Base-by-base conservation (phyloP, 2,329 filamentous ascomycete genomes). In the Dothidotthia symphoricarpi region DNA sequence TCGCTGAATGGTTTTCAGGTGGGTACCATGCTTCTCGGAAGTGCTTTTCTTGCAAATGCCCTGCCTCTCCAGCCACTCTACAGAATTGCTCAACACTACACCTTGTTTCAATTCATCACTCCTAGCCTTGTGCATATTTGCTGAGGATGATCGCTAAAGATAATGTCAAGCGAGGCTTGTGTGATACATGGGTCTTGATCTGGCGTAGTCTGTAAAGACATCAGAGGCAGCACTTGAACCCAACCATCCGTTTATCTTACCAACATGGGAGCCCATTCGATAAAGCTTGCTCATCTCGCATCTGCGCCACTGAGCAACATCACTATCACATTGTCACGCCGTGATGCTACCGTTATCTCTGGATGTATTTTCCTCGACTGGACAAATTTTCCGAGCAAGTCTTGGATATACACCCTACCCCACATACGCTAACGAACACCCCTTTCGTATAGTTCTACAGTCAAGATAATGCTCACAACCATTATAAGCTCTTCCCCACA, bases 401-500 rank as follows among this genome's bases (percentile, higher is more conserved):
- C 36, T 32, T 37, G 33, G 26, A 45, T 41, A 50, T 43, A 53
- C 41, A 33, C 31, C 41, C 42, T 47, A 50, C 55, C 55, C 55
- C 53, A 53, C 54, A 53, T 60, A 47, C 55, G 48, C 57, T 56
- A 57, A 35, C 34, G 38, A 38, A 28, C 48, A 45, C 42, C 39
- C 38, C 39, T 34, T 41, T 44, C 32, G 43, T 45, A 31, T 27
- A 44, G 41, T 42, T 41, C 34, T 49, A 41, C 41, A 39, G 28
- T 45, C 44, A 41, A 49, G 45, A 44, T 41, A 45, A 41, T 9
- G 28, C 30, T 45, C 41, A 35, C 24, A 45, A 31, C 36, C 39
- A 43, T n/a, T 45, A 38, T 51, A 53, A 57, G 47, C 45, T 41
- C 26, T 43, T 37, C 47, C 55, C 54, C 51, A 57, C 55, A 59